A percentile compares a stretch with the other conserved stretches of the same genome.
These are phyloP conservation scores for Nicotiana sylvestris DNA, from an alignment of 257 asterid species.

Conservation along the genomic window DNA sequence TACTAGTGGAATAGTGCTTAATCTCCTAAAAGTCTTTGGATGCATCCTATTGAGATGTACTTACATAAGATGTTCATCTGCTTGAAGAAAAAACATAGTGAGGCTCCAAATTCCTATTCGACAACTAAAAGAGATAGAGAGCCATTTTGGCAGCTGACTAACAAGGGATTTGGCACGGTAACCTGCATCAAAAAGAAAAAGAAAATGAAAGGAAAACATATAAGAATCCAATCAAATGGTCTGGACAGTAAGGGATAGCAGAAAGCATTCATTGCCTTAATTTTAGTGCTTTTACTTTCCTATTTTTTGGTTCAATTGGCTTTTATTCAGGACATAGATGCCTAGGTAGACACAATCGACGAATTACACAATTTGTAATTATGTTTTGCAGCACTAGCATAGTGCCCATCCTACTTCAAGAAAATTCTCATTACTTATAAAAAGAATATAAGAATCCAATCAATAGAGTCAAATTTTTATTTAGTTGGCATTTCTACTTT, in stretches of 20 bases:
- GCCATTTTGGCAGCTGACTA: background rate
- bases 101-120: background rate
- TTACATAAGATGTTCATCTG: background rate
- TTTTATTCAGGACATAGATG: too few species aligned
- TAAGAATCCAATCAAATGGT: too few species aligned
- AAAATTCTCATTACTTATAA: too few species aligned
- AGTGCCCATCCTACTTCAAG: too few species aligned
- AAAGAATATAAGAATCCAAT: background rate
- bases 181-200: background rate
- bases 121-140: background rate
- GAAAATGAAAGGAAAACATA: background rate
- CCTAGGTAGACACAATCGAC: too few species aligned
- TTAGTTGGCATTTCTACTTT: background rate
- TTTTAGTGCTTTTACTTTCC: too few species aligned
- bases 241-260: too few species aligned
- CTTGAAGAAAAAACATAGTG: background rate
- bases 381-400: too few species aligned
- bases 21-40: background rate
- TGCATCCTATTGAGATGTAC: background rate
- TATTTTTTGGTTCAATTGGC: too few species aligned
- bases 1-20: background rate
- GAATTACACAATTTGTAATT: too few species aligned
- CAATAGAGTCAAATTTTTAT: background rate
- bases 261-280: too few species aligned
- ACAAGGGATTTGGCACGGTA: background rate